phyloP scores from a whole-genome alignment of 225 moss, liverwort and hornwort species.

The Rhytidiadelphus loreus region DNA sequence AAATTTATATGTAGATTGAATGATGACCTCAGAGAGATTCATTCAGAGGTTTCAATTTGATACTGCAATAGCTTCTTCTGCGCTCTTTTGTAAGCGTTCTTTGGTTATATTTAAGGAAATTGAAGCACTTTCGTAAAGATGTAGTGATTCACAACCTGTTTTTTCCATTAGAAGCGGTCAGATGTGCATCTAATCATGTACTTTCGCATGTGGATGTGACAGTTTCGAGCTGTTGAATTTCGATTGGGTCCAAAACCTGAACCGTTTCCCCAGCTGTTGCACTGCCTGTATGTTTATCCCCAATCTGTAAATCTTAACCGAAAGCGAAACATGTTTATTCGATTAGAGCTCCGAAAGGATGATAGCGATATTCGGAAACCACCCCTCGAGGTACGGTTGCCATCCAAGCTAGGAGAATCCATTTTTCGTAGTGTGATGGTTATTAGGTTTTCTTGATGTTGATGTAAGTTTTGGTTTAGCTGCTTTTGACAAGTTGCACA shows the following conservation, averaged over 20 bases:
- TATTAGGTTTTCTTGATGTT: not conserved
- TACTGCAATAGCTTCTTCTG: not conserved
- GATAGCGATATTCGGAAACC: slow-evolving; percentile 83
- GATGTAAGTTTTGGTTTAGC: not conserved
- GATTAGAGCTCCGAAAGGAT: slow-evolving; percentile 91
- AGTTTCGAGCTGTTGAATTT: slow-evolving; percentile 98
- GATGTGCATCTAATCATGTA: not conserved
- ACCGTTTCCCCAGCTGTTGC: slow-evolving; percentile 82
- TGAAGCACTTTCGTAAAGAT: not conserved
- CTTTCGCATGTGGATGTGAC: slow-evolving; percentile 20
- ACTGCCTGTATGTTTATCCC: slow-evolving; percentile 90
- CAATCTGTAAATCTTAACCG: slow-evolving; percentile 79
- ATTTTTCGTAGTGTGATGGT: not conserved
- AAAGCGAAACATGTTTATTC: slow-evolving; percentile 92
- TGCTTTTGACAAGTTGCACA: slow-evolving; percentile 5
- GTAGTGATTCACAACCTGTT: not conserved
- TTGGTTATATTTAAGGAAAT: not conserved
- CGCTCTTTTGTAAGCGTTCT: not conserved
- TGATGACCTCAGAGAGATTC: not conserved
- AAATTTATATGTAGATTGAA: not conserved
- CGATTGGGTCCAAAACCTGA: slow-evolving; percentile 77
- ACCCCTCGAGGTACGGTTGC: slow-evolving; percentile 63
- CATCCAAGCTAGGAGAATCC: not conserved
- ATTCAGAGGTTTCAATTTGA: not conserved
- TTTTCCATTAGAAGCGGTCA: not conserved